Conservation (phyloP, 441 rosid genomes). For the Populus tomentosa region DNA sequence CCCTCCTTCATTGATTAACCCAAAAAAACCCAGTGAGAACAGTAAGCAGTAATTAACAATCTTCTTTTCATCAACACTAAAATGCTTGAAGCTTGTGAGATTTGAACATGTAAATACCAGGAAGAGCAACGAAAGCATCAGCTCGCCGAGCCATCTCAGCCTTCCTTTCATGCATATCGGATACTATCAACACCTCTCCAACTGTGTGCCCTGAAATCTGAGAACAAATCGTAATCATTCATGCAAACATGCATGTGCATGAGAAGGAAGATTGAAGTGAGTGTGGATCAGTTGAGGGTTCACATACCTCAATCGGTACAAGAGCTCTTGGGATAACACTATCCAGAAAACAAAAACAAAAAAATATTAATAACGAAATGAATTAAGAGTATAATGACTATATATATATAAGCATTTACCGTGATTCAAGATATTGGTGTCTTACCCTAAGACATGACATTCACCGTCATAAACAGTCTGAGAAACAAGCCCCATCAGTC, state of each 20-base stretch:
- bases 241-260: background rate
- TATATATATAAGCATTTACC: background rate
- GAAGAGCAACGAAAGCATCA: constrained; percentile 46
- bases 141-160: constrained; percentile 43
- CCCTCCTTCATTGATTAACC: constrained; percentile 30
- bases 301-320: constrained; percentile 34
- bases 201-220: constrained; percentile 33
- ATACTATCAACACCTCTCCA: constrained; percentile 34
- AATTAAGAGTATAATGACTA: background rate
- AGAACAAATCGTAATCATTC: background rate
- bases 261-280: background rate
- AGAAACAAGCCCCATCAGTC: constrained; percentile 51
- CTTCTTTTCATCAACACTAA: background rate
- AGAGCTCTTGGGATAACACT: constrained; percentile 42
- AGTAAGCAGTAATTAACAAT: background rate
- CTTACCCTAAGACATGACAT: constrained; percentile 47
- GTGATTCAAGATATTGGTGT: background rate
- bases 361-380: background rate
- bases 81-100: background rate
- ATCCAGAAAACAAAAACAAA: background rate
- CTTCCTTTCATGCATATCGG: constrained; percentile 45
- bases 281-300: background rate
- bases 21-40: background rate
- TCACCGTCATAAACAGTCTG: constrained; percentile 41
- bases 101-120: constrained; percentile 21